Percentiles rank a stretch among this genome's conserved stretches.
These are phyloP conservation scores for Spergularia bocconei DNA, from an alignment of 148 eudicot genomes.

Conservation along the genomic window DNA sequence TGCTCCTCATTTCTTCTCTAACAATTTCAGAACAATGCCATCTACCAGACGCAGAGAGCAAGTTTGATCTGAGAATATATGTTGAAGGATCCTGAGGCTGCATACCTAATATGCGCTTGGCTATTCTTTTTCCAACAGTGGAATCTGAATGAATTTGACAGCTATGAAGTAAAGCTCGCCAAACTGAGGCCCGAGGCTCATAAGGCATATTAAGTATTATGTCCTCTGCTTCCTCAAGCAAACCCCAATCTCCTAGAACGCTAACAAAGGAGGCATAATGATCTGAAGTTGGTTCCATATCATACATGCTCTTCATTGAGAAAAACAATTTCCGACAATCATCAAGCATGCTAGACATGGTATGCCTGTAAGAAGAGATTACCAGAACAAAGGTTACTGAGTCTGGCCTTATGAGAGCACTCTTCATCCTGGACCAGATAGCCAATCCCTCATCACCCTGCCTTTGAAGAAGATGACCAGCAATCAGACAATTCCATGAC, in stretches of 20 bases:
- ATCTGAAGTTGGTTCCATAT: constrained; percentile 54
- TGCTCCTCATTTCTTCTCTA: constrained; percentile 66
- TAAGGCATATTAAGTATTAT: constrained; percentile 55
- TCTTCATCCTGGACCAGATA: constrained; percentile 62
- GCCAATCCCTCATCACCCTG: constrained; percentile 67
- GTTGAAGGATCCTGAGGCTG: constrained; percentile 74
- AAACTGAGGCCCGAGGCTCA: constrained; percentile 55
- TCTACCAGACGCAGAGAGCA: constrained; percentile 81
- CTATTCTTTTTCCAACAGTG: constrained; percentile 46
- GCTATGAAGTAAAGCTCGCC: constrained; percentile 78
- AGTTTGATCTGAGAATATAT: constrained; percentile 60
- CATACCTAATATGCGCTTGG: constrained; percentile 54
- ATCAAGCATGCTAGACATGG: constrained; percentile 51
- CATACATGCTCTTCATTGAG: constrained; percentile 53
- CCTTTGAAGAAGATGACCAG: constrained; percentile 69
- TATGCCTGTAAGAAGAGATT: constrained; percentile 64
- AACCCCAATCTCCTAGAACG: constrained; percentile 72
- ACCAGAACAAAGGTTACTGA: constrained; percentile 44
- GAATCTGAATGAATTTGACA: constrained; percentile 46
- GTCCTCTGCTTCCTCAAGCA: constrained; percentile 72
- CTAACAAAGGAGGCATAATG: constrained; percentile 73
- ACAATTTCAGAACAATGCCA: constrained; percentile 77
- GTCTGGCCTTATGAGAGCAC: constrained; percentile 44
- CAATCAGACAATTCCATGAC: constrained; percentile 78
- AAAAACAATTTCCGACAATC: constrained; percentile 54